Evolutionary conservation across 2,329 filamentous ascomycete species (phyloP).

Genomic region (Xylariaceae sp.): DNA sequence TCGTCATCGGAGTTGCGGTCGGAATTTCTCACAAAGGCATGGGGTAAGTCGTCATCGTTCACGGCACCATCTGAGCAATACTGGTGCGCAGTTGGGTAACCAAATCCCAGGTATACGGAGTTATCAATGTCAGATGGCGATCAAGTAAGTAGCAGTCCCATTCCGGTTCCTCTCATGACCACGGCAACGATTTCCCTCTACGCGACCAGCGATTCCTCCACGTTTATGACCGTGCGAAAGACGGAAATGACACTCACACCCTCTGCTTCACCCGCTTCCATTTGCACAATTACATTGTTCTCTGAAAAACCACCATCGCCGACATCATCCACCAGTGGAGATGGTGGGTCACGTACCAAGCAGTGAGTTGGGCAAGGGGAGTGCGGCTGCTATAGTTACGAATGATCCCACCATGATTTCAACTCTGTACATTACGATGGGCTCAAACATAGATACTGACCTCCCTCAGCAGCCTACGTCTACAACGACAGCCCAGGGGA

Average conservation of each 20-base stretch:
- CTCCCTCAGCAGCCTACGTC: slow-evolving; percentile 11
- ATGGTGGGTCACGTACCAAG: too few relatives aligned
- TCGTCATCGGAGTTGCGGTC: slow-evolving; percentile 22
- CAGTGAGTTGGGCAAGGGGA: too few relatives aligned
- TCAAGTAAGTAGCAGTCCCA: slow-evolving; percentile 17
- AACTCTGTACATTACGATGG: too few relatives aligned
- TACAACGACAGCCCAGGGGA: neutral
- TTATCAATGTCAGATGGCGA: slow-evolving; percentile 3
- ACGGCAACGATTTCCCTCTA: slow-evolving; percentile 15
- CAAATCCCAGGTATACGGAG: slow-evolving; percentile 7
- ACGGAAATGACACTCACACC: neutral
- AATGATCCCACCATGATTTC: too few relatives aligned
- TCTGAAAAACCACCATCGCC: neutral
- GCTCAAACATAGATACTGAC: slow-evolving; percentile 9
- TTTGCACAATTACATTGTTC: neutral
- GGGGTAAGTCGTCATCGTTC: slow-evolving; percentile 13
- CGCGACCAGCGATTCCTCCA: slow-evolving; percentile 10
- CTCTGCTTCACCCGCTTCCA: slow-evolving; percentile 3
- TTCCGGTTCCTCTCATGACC: slow-evolving; percentile 2
- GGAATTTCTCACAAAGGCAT: slow-evolving; percentile 15
- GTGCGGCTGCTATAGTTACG: neutral
- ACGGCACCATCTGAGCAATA: neutral
- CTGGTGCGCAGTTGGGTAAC: neutral
- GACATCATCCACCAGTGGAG: too few relatives aligned
- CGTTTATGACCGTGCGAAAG: slow-evolving; percentile 1